A percentile compares a stretch with the other conserved stretches of the same genome.
These are phyloP conservation scores for Carpinus fangiana DNA, from an alignment of 306 rosid species.

Conservation along the genomic window DNA sequence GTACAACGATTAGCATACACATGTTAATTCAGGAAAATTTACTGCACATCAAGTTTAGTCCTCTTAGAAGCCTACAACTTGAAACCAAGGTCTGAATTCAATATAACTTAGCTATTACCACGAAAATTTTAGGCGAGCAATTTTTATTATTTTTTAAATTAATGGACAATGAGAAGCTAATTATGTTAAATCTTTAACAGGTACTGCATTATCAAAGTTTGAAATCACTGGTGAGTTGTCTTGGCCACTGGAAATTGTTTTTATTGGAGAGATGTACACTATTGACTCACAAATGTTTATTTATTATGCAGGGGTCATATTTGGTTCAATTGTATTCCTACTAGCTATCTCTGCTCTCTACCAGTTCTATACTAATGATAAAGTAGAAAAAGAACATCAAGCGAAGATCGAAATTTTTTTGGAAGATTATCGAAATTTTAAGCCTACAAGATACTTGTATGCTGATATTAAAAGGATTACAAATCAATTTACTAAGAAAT, in stretches of 20 bases:
- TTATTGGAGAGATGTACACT: background rate
- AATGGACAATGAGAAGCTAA: background rate
- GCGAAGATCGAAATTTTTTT: conserved; percentile 24
- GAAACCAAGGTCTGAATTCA: no score
- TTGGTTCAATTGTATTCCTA: conserved; percentile 12
- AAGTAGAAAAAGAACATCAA: conserved; percentile 18
- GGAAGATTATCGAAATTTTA: conserved; percentile 30
- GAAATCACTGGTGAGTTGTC: conserved; percentile 27
- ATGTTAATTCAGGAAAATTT: no score
- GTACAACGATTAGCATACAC: background rate
- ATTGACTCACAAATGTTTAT: background rate
- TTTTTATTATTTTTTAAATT: no score
- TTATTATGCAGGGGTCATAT: conserved; percentile 20
- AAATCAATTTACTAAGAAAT: no score
- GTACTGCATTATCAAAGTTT: conserved; percentile 9
- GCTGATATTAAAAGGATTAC: conserved; percentile 37
- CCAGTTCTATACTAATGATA: background rate
- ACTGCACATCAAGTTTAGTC: no score
- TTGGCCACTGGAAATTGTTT: background rate
- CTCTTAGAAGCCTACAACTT: no score
- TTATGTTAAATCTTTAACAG: conserved; percentile 8
- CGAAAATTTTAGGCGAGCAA: no score
- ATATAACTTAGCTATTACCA: no score
- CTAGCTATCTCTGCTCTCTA: background rate
- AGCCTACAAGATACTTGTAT: conserved; percentile 33